A percentile compares a stretch with the other conserved stretches of the same genome.
phyloP scores from a whole-genome alignment of 345 rosid species.

The thale cress (Arabidopsis thaliana) region DNA sequence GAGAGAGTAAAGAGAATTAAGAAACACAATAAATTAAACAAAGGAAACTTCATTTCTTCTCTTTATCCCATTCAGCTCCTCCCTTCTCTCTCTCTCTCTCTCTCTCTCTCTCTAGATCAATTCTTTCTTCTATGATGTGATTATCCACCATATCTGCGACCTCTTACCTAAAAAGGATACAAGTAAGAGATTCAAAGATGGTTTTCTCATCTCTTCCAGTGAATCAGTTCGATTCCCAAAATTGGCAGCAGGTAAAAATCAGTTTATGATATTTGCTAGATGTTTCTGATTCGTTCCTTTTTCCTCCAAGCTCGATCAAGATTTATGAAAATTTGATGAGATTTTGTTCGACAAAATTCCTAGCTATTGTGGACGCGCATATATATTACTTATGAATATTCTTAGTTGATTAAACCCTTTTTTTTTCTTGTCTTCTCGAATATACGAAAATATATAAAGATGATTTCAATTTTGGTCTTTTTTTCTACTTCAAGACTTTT shows the following conservation, averaged over 20 bases:
- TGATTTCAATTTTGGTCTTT: conserved; percentile 4
- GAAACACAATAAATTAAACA: conserved; percentile 29
- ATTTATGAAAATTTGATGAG: not conserved
- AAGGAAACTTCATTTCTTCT: conserved; percentile 41
- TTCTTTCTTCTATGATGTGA: conserved; percentile 39
- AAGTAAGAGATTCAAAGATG: conserved; percentile 30
- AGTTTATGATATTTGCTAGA: conserved; percentile 6
- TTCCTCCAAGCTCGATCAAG: conserved; percentile 24
- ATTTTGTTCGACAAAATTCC: conserved; percentile 19
- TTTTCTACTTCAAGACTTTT: conserved; percentile 5
- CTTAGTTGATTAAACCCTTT: not conserved
- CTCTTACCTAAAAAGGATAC: conserved; percentile 16
- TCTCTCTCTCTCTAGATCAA: conserved; percentile 31
- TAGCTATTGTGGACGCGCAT: conserved; percentile 9
- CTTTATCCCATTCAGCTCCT: conserved; percentile 43
- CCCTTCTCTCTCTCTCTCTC: not conserved
- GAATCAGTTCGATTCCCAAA: conserved; percentile 39
- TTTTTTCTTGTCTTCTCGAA: conserved; percentile 24
- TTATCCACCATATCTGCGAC: conserved; percentile 37
- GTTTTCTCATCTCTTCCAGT: conserved; percentile 46
- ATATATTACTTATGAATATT: conserved; percentile 38
- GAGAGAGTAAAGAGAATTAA: conserved; percentile 3
- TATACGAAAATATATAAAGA: conserved; percentile 23
- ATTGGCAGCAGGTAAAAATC: conserved; percentile 46
- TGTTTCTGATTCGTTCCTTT: conserved; percentile 21